phyloP scores from a whole-genome alignment of 331 rosid genomes.

The Malus hybrid region DNA sequence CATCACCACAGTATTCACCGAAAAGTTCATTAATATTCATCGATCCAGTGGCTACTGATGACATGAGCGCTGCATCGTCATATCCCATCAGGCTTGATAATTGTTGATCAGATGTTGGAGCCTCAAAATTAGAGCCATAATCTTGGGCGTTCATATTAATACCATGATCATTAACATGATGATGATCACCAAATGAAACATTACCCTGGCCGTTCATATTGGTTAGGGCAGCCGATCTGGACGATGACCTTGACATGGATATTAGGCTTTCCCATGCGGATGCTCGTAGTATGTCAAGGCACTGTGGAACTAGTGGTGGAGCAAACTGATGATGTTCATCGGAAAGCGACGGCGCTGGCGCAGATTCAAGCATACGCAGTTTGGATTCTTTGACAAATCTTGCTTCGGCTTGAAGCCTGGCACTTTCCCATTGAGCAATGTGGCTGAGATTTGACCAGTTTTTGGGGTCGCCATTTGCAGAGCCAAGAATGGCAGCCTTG shows the following conservation, averaged over 20 bases:
- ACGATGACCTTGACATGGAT: neutral
- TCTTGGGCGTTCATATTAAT: neutral
- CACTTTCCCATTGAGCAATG: slow-evolving; percentile 19
- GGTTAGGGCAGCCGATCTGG: neutral
- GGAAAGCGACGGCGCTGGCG: neutral
- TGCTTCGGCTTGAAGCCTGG: slow-evolving; percentile 19
- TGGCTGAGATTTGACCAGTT: slow-evolving; percentile 8
- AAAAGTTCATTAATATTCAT: neutral
- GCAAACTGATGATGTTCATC: neutral
- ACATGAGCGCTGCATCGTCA: neutral
- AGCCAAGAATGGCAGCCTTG: neutral
- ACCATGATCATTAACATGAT: neutral
- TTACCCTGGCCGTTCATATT: neutral
- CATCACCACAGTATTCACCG: neutral
- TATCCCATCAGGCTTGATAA: neutral
- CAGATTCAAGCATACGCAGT: neutral
- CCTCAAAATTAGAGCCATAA: neutral
- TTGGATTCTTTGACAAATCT: slow-evolving; percentile 5
- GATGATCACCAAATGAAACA: neutral
- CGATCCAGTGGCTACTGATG: neutral
- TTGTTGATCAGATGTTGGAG: neutral
- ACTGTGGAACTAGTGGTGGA: neutral
- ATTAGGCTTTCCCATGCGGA: slow-evolving; percentile 10
- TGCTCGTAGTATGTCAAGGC: neutral
- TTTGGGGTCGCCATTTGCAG: neutral